Evolutionary conservation across 257 asterid genomes (phyloP).

Genomic region (Primulina huaijiensis): DNA sequence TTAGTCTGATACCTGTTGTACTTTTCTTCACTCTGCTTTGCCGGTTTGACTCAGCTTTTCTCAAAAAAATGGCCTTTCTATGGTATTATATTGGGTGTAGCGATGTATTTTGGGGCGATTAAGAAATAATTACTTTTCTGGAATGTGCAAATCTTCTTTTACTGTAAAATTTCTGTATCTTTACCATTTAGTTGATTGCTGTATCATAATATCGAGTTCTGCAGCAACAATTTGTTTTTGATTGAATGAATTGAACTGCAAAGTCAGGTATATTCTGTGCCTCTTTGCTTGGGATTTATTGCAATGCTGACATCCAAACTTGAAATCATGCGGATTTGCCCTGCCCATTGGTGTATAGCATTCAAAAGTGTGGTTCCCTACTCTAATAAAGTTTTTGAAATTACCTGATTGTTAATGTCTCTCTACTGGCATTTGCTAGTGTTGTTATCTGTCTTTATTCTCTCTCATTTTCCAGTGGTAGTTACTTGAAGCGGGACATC

Average conservation of each 20-base stretch:
- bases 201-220: background rate
- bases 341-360: background rate
- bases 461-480: background rate
- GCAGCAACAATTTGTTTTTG: background rate
- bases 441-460: too few relatives aligned
- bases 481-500: background rate
- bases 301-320: background rate
- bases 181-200: background rate
- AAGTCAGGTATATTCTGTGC: slow-evolving; percentile 1
- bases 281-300: background rate
- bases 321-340: background rate
- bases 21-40: background rate
- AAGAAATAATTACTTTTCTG: slow-evolving; percentile 9
- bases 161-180: background rate
- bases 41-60: slow-evolving; percentile 9
- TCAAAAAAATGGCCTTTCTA: background rate
- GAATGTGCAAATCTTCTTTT: slow-evolving; percentile 7
- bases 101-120: background rate
- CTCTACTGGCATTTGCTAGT: background rate
- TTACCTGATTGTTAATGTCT: background rate
- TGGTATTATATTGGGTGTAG: background rate
- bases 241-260: background rate
- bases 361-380: background rate
- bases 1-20: slow-evolving; percentile 3
- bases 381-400: background rate